phyloP scores from a whole-genome alignment of 169 alveolate genomes.

The Theileria annulata region DNA sequence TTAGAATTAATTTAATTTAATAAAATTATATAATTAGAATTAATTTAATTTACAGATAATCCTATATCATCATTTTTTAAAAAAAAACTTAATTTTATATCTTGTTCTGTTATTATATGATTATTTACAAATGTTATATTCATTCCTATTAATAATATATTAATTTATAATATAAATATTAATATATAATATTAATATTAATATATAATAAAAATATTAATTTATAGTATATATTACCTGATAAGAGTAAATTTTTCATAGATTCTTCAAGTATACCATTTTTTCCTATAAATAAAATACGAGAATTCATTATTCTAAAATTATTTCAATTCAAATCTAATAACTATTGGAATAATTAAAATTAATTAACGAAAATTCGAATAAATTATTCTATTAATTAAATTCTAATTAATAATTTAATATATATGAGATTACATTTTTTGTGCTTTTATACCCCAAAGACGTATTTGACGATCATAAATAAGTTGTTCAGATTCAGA shows the following conservation, averaged over 20 bases:
- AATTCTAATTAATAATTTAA: slow-evolving; percentile 33
- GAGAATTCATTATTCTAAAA: slow-evolving; percentile 55
- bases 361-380: too few species aligned
- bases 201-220: not conserved
- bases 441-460: slow-evolving; percentile 80
- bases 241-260: slow-evolving; percentile 63
- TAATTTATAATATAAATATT: not conserved
- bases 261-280: slow-evolving; percentile 72
- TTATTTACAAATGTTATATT: slow-evolving; percentile 34
- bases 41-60: not conserved
- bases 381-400: too few species aligned
- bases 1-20: too few species aligned
- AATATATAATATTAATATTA: not conserved
- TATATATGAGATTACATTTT: slow-evolving; percentile 41
- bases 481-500: slow-evolving; percentile 42
- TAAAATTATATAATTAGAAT: too few species aligned
- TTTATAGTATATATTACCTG: slow-evolving; percentile 9
- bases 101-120: slow-evolving; percentile 31
- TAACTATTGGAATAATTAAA: too few species aligned
- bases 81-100: slow-evolving; percentile 39
- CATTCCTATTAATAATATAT: slow-evolving; percentile 50
- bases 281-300: slow-evolving; percentile 66
- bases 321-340: slow-evolving; percentile 33
- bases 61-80: slow-evolving; percentile 37
- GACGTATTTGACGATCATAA: slow-evolving; percentile 76